phyloP scores from a whole-genome alignment of 768 basidiomycete genomes.

The Amanita pseudoporphyria region DNA sequence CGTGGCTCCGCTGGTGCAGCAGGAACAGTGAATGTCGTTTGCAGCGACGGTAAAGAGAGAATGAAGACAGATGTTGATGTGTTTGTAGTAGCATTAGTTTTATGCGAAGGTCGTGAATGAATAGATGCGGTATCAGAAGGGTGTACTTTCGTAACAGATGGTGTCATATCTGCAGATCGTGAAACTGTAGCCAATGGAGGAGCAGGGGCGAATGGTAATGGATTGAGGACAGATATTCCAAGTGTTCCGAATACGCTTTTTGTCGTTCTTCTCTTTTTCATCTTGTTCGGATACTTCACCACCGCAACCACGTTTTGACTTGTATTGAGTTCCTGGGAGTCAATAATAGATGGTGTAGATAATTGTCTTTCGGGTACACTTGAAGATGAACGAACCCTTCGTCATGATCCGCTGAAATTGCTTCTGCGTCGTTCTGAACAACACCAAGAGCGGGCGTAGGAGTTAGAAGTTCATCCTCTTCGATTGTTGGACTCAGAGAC shows the following conservation, averaged over 20 bases:
- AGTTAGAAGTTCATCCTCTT: too few species aligned
- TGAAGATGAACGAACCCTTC: too few species aligned
- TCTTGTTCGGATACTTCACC: conserved; percentile 10
- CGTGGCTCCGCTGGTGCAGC: neutral
- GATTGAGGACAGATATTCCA: conserved; percentile 59
- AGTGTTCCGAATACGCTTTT: conserved; percentile 67
- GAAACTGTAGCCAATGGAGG: conserved; percentile 16
- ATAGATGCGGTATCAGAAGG: neutral
- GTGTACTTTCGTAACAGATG: neutral
- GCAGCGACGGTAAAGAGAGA: conserved; percentile 1
- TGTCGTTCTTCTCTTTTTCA: conserved; percentile 28
- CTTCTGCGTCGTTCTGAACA: too few species aligned
- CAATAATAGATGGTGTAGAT: conserved; percentile 7
- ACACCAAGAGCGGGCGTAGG: too few species aligned
- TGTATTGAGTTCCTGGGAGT: neutral
- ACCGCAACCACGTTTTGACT: neutral
- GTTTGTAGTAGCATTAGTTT: conserved; percentile 10
- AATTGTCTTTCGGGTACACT: conserved; percentile 16
- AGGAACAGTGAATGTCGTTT: conserved; percentile 1
- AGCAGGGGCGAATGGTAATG: conserved; percentile 21
- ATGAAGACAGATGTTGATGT: neutral
- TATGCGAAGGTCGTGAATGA: neutral
- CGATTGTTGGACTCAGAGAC: too few species aligned
- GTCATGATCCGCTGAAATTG: too few species aligned
- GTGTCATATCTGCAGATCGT: conserved; percentile 5